Evolutionary conservation across 2,329 filamentous ascomycete species (phyloP).

Genomic region (Paraphoma sp.): DNA sequence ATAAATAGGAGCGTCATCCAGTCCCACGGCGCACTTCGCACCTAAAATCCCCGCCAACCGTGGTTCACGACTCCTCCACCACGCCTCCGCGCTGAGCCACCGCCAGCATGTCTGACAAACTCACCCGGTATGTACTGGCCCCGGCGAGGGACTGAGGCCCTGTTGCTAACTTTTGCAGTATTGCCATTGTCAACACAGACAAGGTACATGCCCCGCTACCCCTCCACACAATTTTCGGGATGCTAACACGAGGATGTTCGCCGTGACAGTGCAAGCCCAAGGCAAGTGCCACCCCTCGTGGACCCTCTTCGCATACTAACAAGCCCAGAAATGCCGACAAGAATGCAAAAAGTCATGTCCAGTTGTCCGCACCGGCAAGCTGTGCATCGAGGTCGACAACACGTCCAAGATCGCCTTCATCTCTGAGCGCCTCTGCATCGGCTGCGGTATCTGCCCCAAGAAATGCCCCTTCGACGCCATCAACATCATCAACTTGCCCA

Average conservation of each 20-base stretch:
- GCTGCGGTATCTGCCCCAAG: conserved; percentile 99
- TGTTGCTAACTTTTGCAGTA: conserved; percentile 59
- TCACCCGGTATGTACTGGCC: conserved; percentile 76
- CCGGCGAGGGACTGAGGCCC: neutral
- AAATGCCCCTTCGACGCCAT: conserved; percentile 99
- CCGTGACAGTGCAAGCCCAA: conserved; percentile 81
- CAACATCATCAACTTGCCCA: conserved; percentile 99
- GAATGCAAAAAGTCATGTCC: conserved; percentile 99
- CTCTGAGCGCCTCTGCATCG: conserved; percentile 93
- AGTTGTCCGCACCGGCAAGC: conserved; percentile 95
- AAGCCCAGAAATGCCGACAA: conserved; percentile 89
- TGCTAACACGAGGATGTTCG: conserved; percentile 51
- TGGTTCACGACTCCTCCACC: conserved; percentile 15
- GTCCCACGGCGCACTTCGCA: conserved; percentile 20
- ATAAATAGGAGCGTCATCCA: conserved; percentile 1
- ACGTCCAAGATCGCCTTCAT: conserved; percentile 97
- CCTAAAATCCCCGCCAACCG: conserved; percentile 26
- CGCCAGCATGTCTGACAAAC: conserved; percentile 80
- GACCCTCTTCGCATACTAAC: conserved; percentile 22
- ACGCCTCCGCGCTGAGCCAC: conserved; percentile 16
- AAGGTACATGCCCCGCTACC: conserved; percentile 69
- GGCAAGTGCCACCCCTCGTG: conserved; percentile 57
- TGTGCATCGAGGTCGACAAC: conserved; percentile 91
- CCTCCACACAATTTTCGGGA: conserved; percentile 45
- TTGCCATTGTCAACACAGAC: conserved; percentile 98